Conservation (phyloP, 31 red algal species). For the Porphyra umbilicalis region DNA sequence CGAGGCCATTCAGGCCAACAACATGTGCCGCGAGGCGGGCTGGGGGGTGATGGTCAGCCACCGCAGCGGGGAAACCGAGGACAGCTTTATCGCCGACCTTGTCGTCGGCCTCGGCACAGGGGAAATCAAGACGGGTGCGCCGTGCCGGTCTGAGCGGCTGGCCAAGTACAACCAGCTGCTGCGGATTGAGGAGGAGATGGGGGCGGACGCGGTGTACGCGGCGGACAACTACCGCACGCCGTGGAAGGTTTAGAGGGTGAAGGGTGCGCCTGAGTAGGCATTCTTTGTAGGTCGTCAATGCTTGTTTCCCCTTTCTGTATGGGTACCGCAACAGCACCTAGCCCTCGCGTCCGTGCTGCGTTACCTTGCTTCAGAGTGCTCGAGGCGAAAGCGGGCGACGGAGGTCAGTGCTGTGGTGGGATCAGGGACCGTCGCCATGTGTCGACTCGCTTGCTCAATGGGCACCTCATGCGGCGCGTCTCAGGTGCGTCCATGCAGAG, state of each 20-base stretch:
- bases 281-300: no score
- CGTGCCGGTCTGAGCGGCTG: conserved; percentile 94
- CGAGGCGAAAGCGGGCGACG: no score
- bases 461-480: no score
- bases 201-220: conserved; percentile 74
- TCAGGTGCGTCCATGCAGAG: no score
- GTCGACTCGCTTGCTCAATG: no score
- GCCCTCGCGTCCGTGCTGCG: no score
- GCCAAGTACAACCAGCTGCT: conserved; percentile 99
- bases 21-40: conserved; percentile 58
- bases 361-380: no score
- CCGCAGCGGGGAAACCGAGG: conserved; percentile 97
- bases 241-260: conserved; percentile 44
- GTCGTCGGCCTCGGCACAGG: conserved; percentile 85
- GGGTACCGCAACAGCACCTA: no score
- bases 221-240: conserved; percentile 89
- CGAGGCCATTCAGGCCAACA: conserved; percentile 80
- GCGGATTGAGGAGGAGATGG: conserved; percentile 97
- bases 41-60: conserved; percentile 97
- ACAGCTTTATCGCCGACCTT: conserved; percentile 95
- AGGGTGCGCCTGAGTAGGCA: background rate
- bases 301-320: no score
- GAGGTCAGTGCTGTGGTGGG: no score
- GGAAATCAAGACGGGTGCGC: conserved; percentile 96
- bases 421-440: no score